Evolutionary conservation across 371 early-diverging fungal species (phyloP).

Genomic region (Lichtheimia ornata): DNA sequence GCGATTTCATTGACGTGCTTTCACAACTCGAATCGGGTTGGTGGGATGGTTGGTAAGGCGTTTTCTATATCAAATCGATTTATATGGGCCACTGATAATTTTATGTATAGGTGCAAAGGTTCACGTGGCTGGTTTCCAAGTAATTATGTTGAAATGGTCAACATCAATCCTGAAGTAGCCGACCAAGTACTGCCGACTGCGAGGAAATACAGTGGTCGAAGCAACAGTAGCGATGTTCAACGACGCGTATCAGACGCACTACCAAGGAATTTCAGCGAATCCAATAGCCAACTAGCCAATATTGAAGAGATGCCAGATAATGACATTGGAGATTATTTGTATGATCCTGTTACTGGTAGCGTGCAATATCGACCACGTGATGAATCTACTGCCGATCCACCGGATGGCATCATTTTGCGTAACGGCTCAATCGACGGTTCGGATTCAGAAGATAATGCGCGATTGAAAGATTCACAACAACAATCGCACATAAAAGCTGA

Average conservation of each 20-base stretch:
- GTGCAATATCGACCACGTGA: slow-evolving; percentile 8
- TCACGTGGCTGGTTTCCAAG: slow-evolving; percentile 88
- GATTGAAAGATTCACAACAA: not conserved
- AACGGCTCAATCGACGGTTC: slow-evolving; percentile 12
- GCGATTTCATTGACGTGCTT: slow-evolving; percentile 82
- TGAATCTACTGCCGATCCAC: not conserved
- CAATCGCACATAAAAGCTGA: not conserved
- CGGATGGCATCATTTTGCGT: not conserved
- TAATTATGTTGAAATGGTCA: slow-evolving; percentile 69
- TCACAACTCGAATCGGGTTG: slow-evolving; percentile 85
- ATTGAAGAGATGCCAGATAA: not conserved
- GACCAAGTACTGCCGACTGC: slow-evolving; percentile 15
- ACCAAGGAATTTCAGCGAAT: not conserved
- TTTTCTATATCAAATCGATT: not conserved
- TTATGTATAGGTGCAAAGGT: slow-evolving; percentile 46
- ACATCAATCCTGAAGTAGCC: slow-evolving; percentile 16
- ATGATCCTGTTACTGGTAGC: slow-evolving; percentile 12
- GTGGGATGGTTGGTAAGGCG: slow-evolving; percentile 81
- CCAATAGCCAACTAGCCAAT: not conserved
- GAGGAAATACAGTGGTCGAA: not conserved
- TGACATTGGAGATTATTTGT: slow-evolving; percentile 8
- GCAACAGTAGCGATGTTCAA: too few relatives aligned
- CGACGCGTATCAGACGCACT: too few relatives aligned
- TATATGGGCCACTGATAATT: not conserved
- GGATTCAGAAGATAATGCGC: slow-evolving; percentile 11